Evolutionary conservation across 176 grass and related monocot genomes (phyloP).

Genomic region (Elaeis guineensis): DNA sequence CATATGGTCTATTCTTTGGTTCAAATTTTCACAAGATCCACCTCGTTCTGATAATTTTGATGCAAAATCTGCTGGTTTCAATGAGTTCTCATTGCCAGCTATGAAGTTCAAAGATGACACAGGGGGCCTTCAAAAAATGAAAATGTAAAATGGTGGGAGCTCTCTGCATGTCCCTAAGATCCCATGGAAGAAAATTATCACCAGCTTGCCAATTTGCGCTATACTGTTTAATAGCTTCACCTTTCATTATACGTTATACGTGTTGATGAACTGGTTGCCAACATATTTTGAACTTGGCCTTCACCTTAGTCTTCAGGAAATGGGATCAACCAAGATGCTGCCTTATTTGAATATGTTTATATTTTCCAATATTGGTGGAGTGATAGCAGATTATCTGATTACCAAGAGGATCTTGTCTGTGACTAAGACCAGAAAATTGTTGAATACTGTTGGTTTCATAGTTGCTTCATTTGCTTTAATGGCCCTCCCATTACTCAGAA

Average conservation of each 20-base stretch:
- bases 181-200: conserved; percentile 64
- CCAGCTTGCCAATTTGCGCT: conserved; percentile 69
- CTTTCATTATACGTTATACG: conserved; percentile 78
- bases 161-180: conserved; percentile 33
- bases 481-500: conserved; percentile 56
- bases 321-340: conserved; percentile 82
- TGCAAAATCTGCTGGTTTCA: conserved; percentile 18
- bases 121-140: conserved; percentile 12
- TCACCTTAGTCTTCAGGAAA: conserved; percentile 70
- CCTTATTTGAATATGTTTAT: conserved; percentile 86
- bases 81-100: conserved; percentile 26
- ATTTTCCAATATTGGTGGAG: conserved; percentile 73
- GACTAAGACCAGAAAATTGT: conserved; percentile 66
- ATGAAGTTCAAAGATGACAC: conserved; percentile 35
- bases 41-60: conserved; percentile 41
- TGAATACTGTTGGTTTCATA: conserved; percentile 66
- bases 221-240: conserved; percentile 85
- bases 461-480: conserved; percentile 61
- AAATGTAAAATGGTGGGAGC: conserved; percentile 28
- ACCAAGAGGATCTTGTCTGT: conserved; percentile 64
- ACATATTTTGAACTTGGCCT: conserved; percentile 76
- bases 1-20: conserved; percentile 67
- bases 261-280: conserved; percentile 86
- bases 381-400: conserved; percentile 71
- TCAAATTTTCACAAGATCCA: conserved; percentile 60